Base-by-base conservation (phyloP, 176 grass and related monocot genomes). In the Themeda triandra region DNA sequence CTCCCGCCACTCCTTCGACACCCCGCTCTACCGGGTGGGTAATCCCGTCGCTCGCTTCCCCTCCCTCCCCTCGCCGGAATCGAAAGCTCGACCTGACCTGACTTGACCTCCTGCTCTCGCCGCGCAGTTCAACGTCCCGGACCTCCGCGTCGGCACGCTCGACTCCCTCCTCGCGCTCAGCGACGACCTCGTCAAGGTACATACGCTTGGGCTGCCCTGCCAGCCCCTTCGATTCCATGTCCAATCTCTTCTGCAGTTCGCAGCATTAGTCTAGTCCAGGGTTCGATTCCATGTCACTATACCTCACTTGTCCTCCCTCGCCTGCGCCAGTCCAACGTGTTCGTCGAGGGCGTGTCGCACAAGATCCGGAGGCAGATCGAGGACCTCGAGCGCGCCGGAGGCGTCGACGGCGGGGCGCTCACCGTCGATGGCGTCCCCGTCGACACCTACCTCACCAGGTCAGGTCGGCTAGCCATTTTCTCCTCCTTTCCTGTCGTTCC, bases 291-390 rank as follows among this genome's bases (percentile, higher is more conserved):
- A 25, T 17, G 49, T 41, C n/a, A 71, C 56, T 60, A 8, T 56
- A 10, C n/a, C 56, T 60, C 56, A 60, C 10, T 23, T 23, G 63
- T 12, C 30, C 48, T 30, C 24, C 24, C 7, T 73, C 69, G 13
- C 70, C 15, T 31, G 1, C 42, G 64, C 69, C 91, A 98, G 96
- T 96, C 96, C 44, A 99, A 96, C 81, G 72, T 89, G 45, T 96
- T 99, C 83, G 65, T 99, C 13, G 96, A 99, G 85, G 93, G 89
- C 23, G 91, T 96, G 5, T 96, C 96, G 4, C 96, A 99, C 79
- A 99, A 99, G 91, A 99, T 96, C 88, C 87, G 91, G 39, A 87
- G 96, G 71, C 96, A 99, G 90, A 96, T 99, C 73, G 96, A 99
- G 42, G 96, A 99, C 21, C 82, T 99, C 37, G 90, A 99, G 91